Evolutionary conservation across 805 yeast genomes (phyloP).

Genomic region (Wickerhamomyces ciferrii): DNA sequence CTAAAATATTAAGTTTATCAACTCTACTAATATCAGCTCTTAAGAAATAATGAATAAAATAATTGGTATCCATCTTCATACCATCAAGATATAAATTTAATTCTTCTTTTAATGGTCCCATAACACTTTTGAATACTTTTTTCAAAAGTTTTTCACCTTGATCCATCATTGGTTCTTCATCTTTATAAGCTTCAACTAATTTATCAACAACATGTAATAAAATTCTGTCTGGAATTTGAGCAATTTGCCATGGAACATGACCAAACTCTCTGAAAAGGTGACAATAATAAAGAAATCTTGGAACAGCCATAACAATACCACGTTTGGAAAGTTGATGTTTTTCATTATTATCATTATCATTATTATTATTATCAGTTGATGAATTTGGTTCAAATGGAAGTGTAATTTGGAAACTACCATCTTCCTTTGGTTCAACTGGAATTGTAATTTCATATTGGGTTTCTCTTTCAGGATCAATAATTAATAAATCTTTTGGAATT

Average conservation of each 20-base stretch:
- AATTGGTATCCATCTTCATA: background rate
- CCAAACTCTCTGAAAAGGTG: background rate
- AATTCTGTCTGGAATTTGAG: background rate
- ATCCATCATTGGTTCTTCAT: background rate
- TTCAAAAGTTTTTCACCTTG: background rate
- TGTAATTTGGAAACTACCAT: background rate
- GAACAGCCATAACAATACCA: background rate
- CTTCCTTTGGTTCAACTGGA: background rate
- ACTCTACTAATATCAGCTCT: background rate
- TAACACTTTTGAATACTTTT: background rate
- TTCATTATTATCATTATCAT: background rate
- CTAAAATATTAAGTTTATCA: background rate
- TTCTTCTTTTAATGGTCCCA: background rate
- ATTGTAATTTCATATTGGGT: background rate
- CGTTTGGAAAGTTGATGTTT: background rate
- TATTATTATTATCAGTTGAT: too few species aligned
- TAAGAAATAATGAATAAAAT: background rate
- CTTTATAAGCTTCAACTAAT: background rate
- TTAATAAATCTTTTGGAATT: background rate
- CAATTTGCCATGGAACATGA: background rate
- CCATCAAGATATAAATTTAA: background rate
- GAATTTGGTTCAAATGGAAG: background rate
- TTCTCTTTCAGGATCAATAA: background rate
- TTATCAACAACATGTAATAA: background rate
- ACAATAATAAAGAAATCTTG: background rate